phyloP scores from a whole-genome alignment of 148 eudicot species.

The Chenopodium formosanum region DNA sequence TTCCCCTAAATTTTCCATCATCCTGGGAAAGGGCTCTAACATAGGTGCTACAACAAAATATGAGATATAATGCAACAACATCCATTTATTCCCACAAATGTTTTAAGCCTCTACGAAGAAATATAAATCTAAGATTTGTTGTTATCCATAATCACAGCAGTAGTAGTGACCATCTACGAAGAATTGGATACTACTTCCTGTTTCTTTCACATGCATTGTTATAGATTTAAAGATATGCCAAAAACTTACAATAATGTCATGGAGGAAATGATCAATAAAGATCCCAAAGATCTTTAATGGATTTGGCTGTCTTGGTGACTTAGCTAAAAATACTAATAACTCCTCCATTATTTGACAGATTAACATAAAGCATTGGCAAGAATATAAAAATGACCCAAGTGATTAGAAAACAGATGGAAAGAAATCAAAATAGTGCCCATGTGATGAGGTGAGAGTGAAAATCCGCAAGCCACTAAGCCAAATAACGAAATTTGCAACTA shows the following conservation, averaged over 20 bases:
- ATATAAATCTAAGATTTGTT: not conserved
- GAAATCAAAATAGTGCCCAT: not conserved
- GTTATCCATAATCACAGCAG: not conserved
- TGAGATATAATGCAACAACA: not conserved
- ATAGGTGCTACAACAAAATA: not conserved
- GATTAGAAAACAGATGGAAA: not conserved
- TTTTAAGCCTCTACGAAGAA: not conserved
- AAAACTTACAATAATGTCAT: not conserved
- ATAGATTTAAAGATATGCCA: not conserved
- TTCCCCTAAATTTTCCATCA: not conserved
- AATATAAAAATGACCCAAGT: not conserved
- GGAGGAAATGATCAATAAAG: not conserved
- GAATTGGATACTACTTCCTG: not conserved
- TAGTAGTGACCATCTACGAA: not conserved
- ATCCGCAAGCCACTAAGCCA: not conserved
- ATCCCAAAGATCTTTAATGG: not conserved
- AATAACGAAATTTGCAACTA: not conserved
- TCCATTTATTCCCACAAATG: not conserved
- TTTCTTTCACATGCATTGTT: not conserved
- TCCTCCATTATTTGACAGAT: not conserved
- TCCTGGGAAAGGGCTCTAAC: not conserved
- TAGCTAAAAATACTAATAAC: not conserved
- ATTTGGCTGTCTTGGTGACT: not conserved
- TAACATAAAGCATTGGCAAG: not conserved
- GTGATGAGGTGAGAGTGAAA: not conserved